Evolutionary conservation across 768 basidiomycete genomes (phyloP).

Genomic region (Naganishia onofrii): DNA sequence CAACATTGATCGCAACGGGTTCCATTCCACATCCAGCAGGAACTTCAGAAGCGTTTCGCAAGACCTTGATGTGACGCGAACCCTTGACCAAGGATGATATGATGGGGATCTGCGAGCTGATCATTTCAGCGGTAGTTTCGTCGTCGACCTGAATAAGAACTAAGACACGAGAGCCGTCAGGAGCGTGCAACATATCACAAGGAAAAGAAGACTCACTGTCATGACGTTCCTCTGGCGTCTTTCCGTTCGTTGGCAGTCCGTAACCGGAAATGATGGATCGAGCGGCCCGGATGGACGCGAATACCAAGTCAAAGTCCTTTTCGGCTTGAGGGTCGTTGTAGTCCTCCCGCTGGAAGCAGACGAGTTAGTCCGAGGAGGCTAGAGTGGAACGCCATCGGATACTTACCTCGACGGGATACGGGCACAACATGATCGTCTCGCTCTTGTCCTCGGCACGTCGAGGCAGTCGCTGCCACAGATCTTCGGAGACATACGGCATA

Average conservation of each 20-base stretch:
- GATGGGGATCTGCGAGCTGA: constrained; percentile 70
- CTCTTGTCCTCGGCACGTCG: constrained; percentile 76
- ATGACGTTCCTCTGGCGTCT: constrained; percentile 41
- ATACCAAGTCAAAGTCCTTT: constrained; percentile 79
- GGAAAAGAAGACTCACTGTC: constrained; percentile 43
- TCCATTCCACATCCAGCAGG: constrained; percentile 85
- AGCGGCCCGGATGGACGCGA: constrained; percentile 70
- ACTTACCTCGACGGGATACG: constrained; percentile 76
- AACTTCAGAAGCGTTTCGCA: constrained; percentile 61
- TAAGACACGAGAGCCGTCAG: constrained; percentile 44
- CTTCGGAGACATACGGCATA: constrained; percentile 99
- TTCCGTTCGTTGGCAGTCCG: constrained; percentile 62
- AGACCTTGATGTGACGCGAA: constrained; percentile 70
- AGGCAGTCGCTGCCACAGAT: constrained; percentile 94
- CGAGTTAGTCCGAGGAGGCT: not conserved
- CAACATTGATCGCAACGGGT: constrained; percentile 68
- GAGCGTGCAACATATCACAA: constrained; percentile 20
- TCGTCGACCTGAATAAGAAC: constrained; percentile 75
- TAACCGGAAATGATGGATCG: constrained; percentile 86
- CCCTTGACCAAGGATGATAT: constrained; percentile 83
- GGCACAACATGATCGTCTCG: constrained; percentile 83
- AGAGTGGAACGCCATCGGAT: not conserved
- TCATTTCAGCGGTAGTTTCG: constrained; percentile 65
- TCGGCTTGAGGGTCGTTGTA: constrained; percentile 68
- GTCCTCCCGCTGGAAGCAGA: constrained; percentile 35